These are phyloP conservation scores for Penicillium janthinellum DNA, from an alignment of 2,329 filamentous ascomycete genomes.

Conservation along the genomic window DNA sequence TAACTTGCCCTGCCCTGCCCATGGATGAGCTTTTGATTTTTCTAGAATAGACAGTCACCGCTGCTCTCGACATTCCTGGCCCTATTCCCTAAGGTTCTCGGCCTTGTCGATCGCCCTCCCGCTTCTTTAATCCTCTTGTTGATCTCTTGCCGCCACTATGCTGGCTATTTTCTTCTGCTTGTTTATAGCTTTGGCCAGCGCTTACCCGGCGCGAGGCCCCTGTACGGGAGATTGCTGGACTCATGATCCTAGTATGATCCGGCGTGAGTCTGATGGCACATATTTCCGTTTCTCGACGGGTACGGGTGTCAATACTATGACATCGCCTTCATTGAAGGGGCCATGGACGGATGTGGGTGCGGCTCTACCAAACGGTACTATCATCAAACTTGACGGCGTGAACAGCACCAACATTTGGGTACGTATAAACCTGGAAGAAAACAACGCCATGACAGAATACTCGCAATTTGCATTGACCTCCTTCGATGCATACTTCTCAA, in stretches of 20 bases:
- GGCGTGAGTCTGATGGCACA: conserved; percentile 51
- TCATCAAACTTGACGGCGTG: conserved; percentile 46
- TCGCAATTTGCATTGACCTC: not conserved
- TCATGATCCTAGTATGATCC: conserved; percentile 55
- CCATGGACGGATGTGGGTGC: conserved; percentile 54
- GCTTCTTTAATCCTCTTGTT: not conserved
- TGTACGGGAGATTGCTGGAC: conserved; percentile 39
- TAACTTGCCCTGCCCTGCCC: not conserved
- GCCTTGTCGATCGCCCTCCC: not conserved
- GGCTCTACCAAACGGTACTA: conserved; percentile 49
- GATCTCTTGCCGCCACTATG: conserved; percentile 17
- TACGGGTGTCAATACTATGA: conserved; percentile 52
- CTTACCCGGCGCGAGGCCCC: conserved; percentile 34
- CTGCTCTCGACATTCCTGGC: not conserved
- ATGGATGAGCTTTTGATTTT: not conserved
- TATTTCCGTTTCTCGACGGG: conserved; percentile 59
- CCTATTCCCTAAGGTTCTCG: not conserved
- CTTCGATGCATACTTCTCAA: not conserved
- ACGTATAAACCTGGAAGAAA: conserved; percentile 12
- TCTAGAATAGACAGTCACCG: not conserved
- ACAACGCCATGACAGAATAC: not conserved
- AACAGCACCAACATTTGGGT: conserved; percentile 52
- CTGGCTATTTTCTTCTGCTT: conserved; percentile 25
- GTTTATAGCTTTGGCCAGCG: conserved; percentile 28
- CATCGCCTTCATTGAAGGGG: conserved; percentile 49